These are phyloP conservation scores for Ophiostoma fasciatum DNA, from an alignment of 2,329 filamentous ascomycete species.

Conservation along the genomic window DNA sequence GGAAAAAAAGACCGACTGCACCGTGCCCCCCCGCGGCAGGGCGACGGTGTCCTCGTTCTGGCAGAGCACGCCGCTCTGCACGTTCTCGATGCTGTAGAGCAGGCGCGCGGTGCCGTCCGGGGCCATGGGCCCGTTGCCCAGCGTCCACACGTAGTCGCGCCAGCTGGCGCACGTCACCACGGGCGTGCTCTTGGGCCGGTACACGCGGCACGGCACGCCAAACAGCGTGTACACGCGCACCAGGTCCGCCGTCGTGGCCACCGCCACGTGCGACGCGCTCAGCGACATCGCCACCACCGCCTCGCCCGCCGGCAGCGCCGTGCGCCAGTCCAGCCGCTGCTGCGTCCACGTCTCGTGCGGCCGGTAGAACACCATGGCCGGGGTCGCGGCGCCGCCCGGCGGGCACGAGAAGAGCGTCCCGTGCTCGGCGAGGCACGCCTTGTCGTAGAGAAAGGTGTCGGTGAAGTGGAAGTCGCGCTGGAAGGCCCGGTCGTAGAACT, in stretches of 20 bases:
- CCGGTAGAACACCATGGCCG: constrained; percentile 83
- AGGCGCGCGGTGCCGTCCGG: constrained; percentile 65
- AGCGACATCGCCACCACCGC: constrained; percentile 76
- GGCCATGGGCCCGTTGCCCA: constrained; percentile 80
- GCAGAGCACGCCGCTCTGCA: constrained; percentile 85
- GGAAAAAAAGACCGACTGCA: constrained; percentile 83
- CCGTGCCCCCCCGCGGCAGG: constrained; percentile 54
- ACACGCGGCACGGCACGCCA: constrained; percentile 76
- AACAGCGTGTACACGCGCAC: constrained; percentile 88
- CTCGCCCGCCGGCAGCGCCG: constrained; percentile 74
- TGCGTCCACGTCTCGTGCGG: constrained; percentile 96
- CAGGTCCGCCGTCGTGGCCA: constrained; percentile 75
- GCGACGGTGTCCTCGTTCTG: constrained; percentile 90
- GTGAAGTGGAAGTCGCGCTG: constrained; percentile 96
- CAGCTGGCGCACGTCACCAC: constrained; percentile 88
- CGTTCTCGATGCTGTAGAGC: constrained; percentile 84
- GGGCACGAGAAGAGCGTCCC: constrained; percentile 77
- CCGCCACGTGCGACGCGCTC: constrained; percentile 80
- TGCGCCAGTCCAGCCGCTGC: constrained; percentile 77
- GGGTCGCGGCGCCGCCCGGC: constrained; percentile 19
- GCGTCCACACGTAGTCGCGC: constrained; percentile 89
- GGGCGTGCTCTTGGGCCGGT: constrained; percentile 78
- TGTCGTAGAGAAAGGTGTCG: constrained; percentile 90
- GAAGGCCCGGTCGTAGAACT: constrained; percentile 90
- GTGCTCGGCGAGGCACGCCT: constrained; percentile 77